Base-by-base conservation (phyloP, 2,329 filamentous ascomycete genomes). In the Fusarium austroafricanum region DNA sequence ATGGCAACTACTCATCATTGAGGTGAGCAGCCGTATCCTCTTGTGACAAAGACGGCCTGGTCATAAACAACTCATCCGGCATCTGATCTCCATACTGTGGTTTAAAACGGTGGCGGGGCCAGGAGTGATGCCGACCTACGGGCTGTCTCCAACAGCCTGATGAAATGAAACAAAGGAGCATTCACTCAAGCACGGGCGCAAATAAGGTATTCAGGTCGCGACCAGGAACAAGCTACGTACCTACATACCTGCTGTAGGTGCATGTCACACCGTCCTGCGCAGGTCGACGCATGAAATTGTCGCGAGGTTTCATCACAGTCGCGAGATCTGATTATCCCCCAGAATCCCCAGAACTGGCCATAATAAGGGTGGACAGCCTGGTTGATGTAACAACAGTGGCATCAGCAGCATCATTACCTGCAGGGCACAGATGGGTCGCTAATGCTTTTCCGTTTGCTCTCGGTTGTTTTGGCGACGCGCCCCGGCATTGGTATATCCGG, bases 401-500 rank as follows among this genome's bases (percentile, higher is more conserved):
- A 52, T 47, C 49, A 50, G 42, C 29, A 31, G 37, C 26, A 62
- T 38, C 33, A n/a, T 42, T 20, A 33, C 35, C 44, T 47, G 45
- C 45, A 50, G 46, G 45, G 18, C 55, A 59, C 44, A 49, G 31
- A 49, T 52, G 28, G 18, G 31, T 45, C 35, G 20, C n/a, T n/a
- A n/a, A n/a, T n/a, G n/a, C 23, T 40, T 42, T 49, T 21, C 39
- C 17, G 18, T 49, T 35, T 54, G 11, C 28, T 55, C 35, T 55
- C 46, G 40, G 29, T 47, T 42, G 29, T 63, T 40, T 56, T 56
- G 43, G 20, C 33, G 35, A 53, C 31, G 37, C 35, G 33, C 43
- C 61, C 61, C 52, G 42, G 61, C 52, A 69, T 69, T 54, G 50
- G 49, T 53, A 65, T 61, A 55, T 35, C 64, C 64, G 54, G 64